Conservation (phyloP, 148 eudicot species). For the Salicornia ramosissima region DNA sequence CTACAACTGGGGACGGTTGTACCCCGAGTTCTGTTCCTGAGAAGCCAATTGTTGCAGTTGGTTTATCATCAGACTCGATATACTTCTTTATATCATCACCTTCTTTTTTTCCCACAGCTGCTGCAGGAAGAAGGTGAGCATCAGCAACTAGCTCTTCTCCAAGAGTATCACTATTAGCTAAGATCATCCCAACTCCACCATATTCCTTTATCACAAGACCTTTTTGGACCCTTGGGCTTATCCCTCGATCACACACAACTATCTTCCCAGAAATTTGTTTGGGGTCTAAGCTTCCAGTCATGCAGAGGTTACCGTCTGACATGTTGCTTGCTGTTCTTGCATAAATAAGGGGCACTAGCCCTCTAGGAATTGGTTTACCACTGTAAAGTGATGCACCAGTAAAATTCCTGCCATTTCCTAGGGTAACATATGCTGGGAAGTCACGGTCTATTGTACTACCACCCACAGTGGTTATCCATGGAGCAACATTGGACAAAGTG, state of each 20-base stretch:
- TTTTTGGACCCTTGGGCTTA: constrained; percentile 54
- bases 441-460: constrained; percentile 83
- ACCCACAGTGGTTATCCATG: constrained; percentile 90
- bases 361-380: constrained; percentile 45
- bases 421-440: constrained; percentile 53
- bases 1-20: constrained; percentile 77
- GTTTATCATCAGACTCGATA: constrained; percentile 33
- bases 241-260: constrained; percentile 75
- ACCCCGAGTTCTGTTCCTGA: constrained; percentile 59
- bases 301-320: constrained; percentile 54
- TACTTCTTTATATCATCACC: constrained; percentile 60
- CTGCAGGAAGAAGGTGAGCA: constrained; percentile 65
- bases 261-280: constrained; percentile 62
- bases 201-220: constrained; percentile 58
- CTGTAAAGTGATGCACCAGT: constrained; percentile 69
- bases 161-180: constrained; percentile 52
- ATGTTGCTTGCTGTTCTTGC: constrained; percentile 52
- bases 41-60: constrained; percentile 49
- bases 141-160: constrained; percentile 84
- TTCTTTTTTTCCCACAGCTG: constrained; percentile 44
- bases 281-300: constrained; percentile 43
- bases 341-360: constrained; percentile 44
- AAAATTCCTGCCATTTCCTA: constrained; percentile 61
- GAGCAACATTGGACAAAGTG: constrained; percentile 71
- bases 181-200: constrained; percentile 75